phyloP scores from a whole-genome alignment of 2,329 filamentous ascomycete genomes.

The Elsinoe batatas region DNA sequence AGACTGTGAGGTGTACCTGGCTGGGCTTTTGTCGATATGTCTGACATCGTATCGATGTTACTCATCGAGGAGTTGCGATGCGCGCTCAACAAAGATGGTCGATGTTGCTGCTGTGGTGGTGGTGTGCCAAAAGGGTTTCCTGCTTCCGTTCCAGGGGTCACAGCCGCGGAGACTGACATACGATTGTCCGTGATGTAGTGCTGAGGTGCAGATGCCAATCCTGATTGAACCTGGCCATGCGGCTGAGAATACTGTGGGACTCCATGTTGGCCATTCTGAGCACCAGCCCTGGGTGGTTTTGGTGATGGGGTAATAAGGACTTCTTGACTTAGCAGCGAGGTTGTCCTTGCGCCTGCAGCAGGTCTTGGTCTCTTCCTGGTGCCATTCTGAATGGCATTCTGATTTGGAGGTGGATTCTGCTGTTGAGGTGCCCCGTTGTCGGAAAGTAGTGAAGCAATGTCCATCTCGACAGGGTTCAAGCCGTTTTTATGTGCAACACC shows the following conservation, averaged over 20 bases:
- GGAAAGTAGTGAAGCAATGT: not conserved
- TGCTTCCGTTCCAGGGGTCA: constrained; percentile 7
- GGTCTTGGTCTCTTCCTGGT: constrained; percentile 23
- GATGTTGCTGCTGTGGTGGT: constrained; percentile 7
- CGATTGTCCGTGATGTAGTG: constrained; percentile 11
- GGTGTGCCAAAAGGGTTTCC: constrained; percentile 13
- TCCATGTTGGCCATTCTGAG: not conserved
- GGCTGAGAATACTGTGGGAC: not conserved
- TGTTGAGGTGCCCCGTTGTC: not conserved
- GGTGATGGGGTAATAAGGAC: constrained; percentile 18
- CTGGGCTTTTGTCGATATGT: constrained; percentile 4
- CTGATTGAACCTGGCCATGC: constrained; percentile 16
- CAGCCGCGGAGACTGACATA: constrained; percentile 6
- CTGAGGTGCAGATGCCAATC: not conserved
- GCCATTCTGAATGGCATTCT: constrained; percentile 17
- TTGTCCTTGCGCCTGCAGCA: constrained; percentile 24
- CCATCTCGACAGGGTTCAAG: not conserved
- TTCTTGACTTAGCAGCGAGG: constrained; percentile 37
- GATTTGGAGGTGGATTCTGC: not conserved
- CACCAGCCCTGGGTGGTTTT: constrained; percentile 14
- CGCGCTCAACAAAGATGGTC: constrained; percentile 16
- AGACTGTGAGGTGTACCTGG: constrained; percentile 2
- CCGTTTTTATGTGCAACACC: not conserved
- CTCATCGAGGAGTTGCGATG: constrained; percentile 36
- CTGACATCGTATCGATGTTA: constrained; percentile 40